Base-by-base conservation (phyloP, 306 rosid genomes). In the Acacia melanoxylon region DNA sequence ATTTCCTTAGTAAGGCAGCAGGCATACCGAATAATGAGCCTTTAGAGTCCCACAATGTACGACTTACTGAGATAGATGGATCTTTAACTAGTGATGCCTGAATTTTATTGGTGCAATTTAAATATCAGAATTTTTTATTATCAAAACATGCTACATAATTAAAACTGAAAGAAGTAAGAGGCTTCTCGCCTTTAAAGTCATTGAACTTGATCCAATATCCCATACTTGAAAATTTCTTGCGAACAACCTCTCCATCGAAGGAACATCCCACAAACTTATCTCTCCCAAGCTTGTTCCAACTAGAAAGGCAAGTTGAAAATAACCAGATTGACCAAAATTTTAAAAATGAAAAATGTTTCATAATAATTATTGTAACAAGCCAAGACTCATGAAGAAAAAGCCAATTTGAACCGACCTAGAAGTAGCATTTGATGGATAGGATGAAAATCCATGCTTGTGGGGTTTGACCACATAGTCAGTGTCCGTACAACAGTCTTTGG, bases 391-490 rank as follows among this genome's bases (percentile, higher is more conserved):
- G 42, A 40, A 67, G 51, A 54, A 58, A 58, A 54, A 65, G 68
- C 41, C 62, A 40, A 45, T 71, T 14, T 14, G 75, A 5, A 6
- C 77, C 67, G 68, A 82, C 85, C 85, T 56, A 82, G 72, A 58
- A 82, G 77, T 58, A 82, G 51, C 6, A 44, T 69, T 61, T 76
- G 85, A 56, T 82, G 81, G 40, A 69, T 2, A 6, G 85, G 85
- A 45, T 82, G 85, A 69, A 82, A 82, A 68, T 82, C 85, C 85
- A 82, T 82, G 69, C 81, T 76, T 27, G 65, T 68, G 33, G 77
- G 78, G 71, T 40, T 25, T 45, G 85, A 82, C 12, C 65, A 58
- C 65, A 54, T 71, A 16, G 33, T 82, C 44, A 82, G 29, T 14
- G 78, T 76, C 19, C 77, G 41, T 6, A 33, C 72, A 8, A 82